Evolutionary conservation across 2,329 filamentous ascomycete genomes (phyloP).

Genomic region (Alternaria sp.): DNA sequence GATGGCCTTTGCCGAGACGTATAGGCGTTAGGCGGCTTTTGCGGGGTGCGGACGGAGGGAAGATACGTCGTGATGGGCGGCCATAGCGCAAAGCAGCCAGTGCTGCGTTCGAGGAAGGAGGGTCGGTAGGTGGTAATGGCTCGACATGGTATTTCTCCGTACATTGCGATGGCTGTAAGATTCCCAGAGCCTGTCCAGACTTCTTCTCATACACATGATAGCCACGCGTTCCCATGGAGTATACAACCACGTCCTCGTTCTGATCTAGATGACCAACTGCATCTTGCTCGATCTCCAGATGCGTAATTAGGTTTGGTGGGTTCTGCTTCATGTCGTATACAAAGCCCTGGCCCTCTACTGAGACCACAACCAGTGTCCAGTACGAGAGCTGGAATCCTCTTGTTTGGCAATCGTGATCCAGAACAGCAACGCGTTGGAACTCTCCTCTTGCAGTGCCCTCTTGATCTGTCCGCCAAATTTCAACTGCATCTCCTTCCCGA

Average conservation of each 20-base stretch:
- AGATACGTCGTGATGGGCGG: neutral
- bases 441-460: conserved; percentile 2
- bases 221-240: conserved; percentile 8
- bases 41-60: conserved; percentile 1
- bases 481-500: conserved; percentile 3
- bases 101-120: neutral
- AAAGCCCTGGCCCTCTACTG: conserved; percentile 9
- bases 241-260: conserved; percentile 8
- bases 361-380: conserved; percentile 6
- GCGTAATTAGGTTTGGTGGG: conserved; percentile 6
- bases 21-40: conserved; percentile 3
- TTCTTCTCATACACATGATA: conserved; percentile 13
- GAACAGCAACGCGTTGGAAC: neutral
- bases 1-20: neutral
- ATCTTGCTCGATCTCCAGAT: conserved; percentile 5
- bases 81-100: neutral
- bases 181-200: conserved; percentile 1
- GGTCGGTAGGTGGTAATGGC: neutral
- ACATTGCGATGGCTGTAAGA: conserved; percentile 4
- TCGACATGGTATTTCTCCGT: conserved; percentile 5
- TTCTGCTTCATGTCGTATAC: conserved; percentile 11
- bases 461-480: conserved; percentile 7
- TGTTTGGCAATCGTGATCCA: conserved; percentile 7
- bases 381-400: conserved; percentile 15
- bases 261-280: conserved; percentile 12